Evolutionary conservation across 116 monocot species (phyloP), one percentile per base, ranked within the genome.

Genomic region (Cymodocea nodosa): DNA sequence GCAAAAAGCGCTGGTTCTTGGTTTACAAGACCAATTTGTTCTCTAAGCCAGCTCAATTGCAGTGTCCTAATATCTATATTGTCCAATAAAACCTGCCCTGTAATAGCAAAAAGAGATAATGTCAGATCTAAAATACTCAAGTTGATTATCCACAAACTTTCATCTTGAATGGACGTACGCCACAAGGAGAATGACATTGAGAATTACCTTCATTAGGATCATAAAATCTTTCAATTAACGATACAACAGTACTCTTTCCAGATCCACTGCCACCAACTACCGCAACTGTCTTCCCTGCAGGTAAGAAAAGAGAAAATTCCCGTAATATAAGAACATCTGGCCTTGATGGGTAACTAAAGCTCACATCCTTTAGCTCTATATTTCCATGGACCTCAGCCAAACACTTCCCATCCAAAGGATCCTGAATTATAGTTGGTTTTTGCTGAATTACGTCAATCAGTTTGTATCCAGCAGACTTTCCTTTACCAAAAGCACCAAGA

Each of bases 1-100:
- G 94, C 89, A 79, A 94, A 94, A 52, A 94, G 83, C 62, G 90
- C 85, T 13, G 94, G 94, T 59, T 94, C 94, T 82, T 94, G 94
- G 71, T 89, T 94, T 63, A 94, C 94, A 54, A 94, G 74, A 24
- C 94, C 94, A 60, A 90, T 85, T 75, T 94, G 94, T 4, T 87
- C 89, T 71, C 94, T 84, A 44, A 94, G 65, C 94, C 94, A 94
- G 48, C 52, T 83, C 66, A 94, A 63, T 30, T 87, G 89, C 68
- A 94, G 76, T 19, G 81, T 90, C 73, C 75, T 83, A 44, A 94
- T 85, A 75, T 94, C 94, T 63, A 87, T 84, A 78, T 89, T 89
- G 71, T 94, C 94, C 62, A 94, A 70, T 73, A 94, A 65, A 78
- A 94, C 79, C 59, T 84, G 79, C 16, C 94, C 94, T 89, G 82